Base-by-base conservation (phyloP, 2,329 filamentous ascomycete species). In the Cercospora sp. region DNA sequence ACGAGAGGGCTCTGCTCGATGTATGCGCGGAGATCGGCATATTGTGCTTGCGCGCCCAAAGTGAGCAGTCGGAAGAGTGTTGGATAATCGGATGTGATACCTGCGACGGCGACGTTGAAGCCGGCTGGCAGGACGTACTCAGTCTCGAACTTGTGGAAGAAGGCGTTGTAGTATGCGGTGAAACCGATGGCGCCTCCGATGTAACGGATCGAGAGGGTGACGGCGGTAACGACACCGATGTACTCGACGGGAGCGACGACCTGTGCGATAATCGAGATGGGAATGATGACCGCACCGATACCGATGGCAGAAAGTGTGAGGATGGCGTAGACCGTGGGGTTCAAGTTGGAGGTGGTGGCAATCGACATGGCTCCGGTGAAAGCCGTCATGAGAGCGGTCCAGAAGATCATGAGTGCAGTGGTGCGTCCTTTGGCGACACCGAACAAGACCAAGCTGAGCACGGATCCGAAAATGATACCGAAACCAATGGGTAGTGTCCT, bases 231-330 rank as follows among this genome's bases (percentile, higher is more conserved):
- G 5, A 89, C 91, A 5, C 88, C 89, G 70, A 92, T 91, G 10
- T 91, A 82, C 66, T 91, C 88, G 73, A 88, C 86, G 0, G 89
- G 89, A 69, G 88, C 90, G 70, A 90, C 87, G 71, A 91, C 89
- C 21, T 88, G 88, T 5, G 87, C 73, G 67, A 91, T 89, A 72
- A 91, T 89, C 1, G 86, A 88, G 6, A 86, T 86, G 0, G 89
- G 89, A 9, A 91, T 86, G 45, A 91, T 86, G 65, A 91, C 88
- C 1, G 87, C 89, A 9, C 89, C 89, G 5, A 91, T 86, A n/a
- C 89, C 89, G 10, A 91, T 78, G 5, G 86, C 85, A 1, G 88
- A 87, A 5, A 91, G 74, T 13, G 85, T 80, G 24, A 91, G 81
- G 28, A 90, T 79, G 13, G 82, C 84, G 80, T 73, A 74, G 26